Evolutionary conservation across 768 basidiomycete species (phyloP), one percentile per base, ranked within the genome.

Genomic region (Trametes gibbosa): DNA sequence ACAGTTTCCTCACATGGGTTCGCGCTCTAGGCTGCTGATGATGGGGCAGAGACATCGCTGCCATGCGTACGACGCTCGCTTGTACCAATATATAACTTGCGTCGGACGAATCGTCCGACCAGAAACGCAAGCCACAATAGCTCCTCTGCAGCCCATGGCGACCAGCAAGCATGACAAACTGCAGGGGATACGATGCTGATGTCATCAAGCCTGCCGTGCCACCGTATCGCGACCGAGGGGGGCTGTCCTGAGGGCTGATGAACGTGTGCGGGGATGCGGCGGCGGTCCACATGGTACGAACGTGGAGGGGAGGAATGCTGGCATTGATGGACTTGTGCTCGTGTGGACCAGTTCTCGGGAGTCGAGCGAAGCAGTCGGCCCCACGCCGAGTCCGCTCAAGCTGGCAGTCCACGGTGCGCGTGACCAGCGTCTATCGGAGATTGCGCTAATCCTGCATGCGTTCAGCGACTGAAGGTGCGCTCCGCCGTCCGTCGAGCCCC

Each of bases 391-490:
- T 27, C 25, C 40, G 34, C 50, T 14, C 23, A 34, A 47, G 21
- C 51, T 16, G 50, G 57, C 43, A 58, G 17, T 25, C n/a, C 46
- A 5, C 4, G 10, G 51, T 51, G 43, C 56, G 39, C 58, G 45
- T 50, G 56, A 50, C 48, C 7, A 49, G 56, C 56, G 56, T 45
- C 50, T 58, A 58, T 45, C 29, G 5, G 12, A 42, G 49, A 46
- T 58, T 25, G 27, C 9, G 39, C 47, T 40, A 54, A 45, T 45
- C 27, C 16, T 54, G 42, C 12, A 34, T 10, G 29, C 29, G 29
- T 32, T 27, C 16, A 9, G n/a, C n/a, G n/a, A n/a, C n/a, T n/a
- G n/a, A n/a, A 17, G 27, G 27, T 32, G 12, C 19, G n/a, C 21
- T 13, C 19, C 42, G 27, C 12, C 17, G 10, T 32, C 39, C 35